Evolutionary conservation across 164 flowering plant genomes (phyloP), one percentile per base, ranked within the genome.

Genomic region (Umbellularia californica): DNA sequence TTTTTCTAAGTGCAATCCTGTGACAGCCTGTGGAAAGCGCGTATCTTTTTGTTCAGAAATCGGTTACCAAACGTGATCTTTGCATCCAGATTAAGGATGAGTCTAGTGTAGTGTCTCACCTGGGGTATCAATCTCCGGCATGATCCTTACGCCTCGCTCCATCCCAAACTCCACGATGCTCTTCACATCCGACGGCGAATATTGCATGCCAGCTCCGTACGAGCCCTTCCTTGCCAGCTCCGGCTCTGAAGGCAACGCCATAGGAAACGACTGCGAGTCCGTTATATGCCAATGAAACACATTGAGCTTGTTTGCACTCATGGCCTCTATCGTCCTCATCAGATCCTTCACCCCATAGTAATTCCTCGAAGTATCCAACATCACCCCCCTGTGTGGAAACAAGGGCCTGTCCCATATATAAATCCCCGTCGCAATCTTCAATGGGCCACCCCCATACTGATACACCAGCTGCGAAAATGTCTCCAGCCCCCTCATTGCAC

Each of bases 201-300:
- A 95, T 72, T 24, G 73, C 97, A 95, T 92, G 3, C 75, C 75
- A 22, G 80, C 35, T 0, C 94, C 92, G 30, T 95, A 92, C 23
- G 97, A 78, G 0, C 97, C 96, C 74, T 85, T 90, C 3, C 73
- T 69, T 2, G 95, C 90, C 0, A 95, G 82, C 50, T 83, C 88
- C 50, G 95, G 95, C 81, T 92, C 97, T 27, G 93, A 90, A 1
- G 93, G 93, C 76, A 93, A n/a, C 69, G 87, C 84, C 67, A 93
- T 23, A 25, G 97, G 96, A 70, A 95, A 95, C 5, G 99, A 92
- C 25, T 92, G 97, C 3, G 97, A 93, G 64, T 95, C 97, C 2
- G 97, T 93, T 2, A 95, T 81, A 74, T 95, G 99, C 99, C 97
- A 95, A 74, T 95, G 98, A 68, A 95, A 95, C 47, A 93, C 98